Evolutionary conservation across 495 filamentous ascomycete genomes (phyloP).

Genomic region (Podospora comata): DNA sequence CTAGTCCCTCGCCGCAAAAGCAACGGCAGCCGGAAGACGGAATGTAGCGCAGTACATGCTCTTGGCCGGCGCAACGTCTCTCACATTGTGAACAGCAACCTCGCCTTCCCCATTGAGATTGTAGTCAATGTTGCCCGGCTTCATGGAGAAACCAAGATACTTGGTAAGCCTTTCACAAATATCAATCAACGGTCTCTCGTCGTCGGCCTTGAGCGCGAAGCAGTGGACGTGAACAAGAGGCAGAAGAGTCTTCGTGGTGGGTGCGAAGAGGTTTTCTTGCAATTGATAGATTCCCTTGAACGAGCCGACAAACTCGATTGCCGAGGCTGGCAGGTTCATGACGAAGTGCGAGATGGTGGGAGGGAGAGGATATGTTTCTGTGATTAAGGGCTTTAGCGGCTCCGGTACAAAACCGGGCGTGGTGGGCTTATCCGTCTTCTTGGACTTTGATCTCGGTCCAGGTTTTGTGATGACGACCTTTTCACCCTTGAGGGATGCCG

Average conservation of each 20-base stretch:
- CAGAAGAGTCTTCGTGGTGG: slow-evolving; percentile 54
- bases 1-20: slow-evolving; percentile 54
- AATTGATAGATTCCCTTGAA: slow-evolving; percentile 79
- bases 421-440: slow-evolving; percentile 21
- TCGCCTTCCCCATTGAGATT: slow-evolving; percentile 45
- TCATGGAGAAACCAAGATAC: slow-evolving; percentile 60
- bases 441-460: slow-evolving; percentile 9
- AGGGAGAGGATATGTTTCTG: slow-evolving; percentile 52
- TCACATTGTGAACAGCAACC: slow-evolving; percentile 69
- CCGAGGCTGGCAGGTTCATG: slow-evolving; percentile 92
- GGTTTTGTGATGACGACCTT: slow-evolving; percentile 38
- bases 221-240: slow-evolving; percentile 91
- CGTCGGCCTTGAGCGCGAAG: slow-evolving; percentile 73
- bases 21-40: slow-evolving; percentile 74
- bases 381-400: slow-evolving; percentile 26
- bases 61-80: slow-evolving; percentile 89
- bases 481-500: slow-evolving; percentile 47
- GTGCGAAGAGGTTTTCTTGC: slow-evolving; percentile 61
- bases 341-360: slow-evolving; percentile 83
- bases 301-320: slow-evolving; percentile 77
- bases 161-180: slow-evolving; percentile 66
- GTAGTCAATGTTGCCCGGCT: slow-evolving; percentile 49
- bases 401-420: neutral
- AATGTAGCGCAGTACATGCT: slow-evolving; percentile 96
- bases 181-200: slow-evolving; percentile 54